Evolutionary conservation across 352 stramenopile species (phyloP).

Genomic region (Chrysophaeum taylorii): DNA sequence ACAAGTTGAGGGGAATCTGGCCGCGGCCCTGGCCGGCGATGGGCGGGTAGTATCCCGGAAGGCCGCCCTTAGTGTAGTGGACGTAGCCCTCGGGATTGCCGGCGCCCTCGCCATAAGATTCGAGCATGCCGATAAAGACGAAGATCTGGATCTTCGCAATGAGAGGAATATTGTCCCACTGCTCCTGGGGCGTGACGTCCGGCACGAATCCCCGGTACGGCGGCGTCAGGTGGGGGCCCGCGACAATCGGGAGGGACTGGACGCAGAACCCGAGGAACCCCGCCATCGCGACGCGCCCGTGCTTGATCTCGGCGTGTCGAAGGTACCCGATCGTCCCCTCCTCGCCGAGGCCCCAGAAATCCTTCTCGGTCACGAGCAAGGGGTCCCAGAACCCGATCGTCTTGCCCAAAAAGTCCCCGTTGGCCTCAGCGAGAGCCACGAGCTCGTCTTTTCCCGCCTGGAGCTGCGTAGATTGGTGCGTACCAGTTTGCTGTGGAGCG

Average conservation of each 20-base stretch:
- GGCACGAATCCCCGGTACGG: slow-evolving; percentile 26
- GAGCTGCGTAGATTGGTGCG: not conserved
- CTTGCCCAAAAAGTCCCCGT: not conserved
- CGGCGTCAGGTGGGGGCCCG: slow-evolving; percentile 15
- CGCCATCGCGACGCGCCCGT: slow-evolving; percentile 46
- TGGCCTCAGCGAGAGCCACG: not conserved
- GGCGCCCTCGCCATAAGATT: slow-evolving; percentile 21
- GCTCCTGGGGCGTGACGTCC: slow-evolving; percentile 24
- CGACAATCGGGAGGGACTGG: slow-evolving; percentile 1
- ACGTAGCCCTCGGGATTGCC: slow-evolving; percentile 30
- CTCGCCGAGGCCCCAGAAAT: slow-evolving; percentile 21
- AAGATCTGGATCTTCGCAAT: slow-evolving; percentile 20
- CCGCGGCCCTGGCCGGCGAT: slow-evolving; percentile 24
- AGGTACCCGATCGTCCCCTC: slow-evolving; percentile 28
- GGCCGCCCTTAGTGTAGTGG: slow-evolving; percentile 44
- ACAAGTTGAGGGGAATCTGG: slow-evolving; percentile 34
- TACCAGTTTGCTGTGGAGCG: too few species aligned
- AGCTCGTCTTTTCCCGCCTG: not conserved
- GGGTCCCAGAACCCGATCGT: slow-evolving; percentile 24
- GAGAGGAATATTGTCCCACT: slow-evolving; percentile 19
- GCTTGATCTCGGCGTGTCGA: slow-evolving; percentile 30
- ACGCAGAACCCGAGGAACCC: slow-evolving; percentile 21
- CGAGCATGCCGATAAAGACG: slow-evolving; percentile 21
- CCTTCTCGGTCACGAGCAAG: not conserved
- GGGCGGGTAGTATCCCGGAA: slow-evolving; percentile 40